Percentiles rank a stretch among this genome's conserved stretches.
Evolutionary conservation across 352 stramenopile genomes (phyloP).

Genomic region (Elongisporangium senticosum): DNA sequence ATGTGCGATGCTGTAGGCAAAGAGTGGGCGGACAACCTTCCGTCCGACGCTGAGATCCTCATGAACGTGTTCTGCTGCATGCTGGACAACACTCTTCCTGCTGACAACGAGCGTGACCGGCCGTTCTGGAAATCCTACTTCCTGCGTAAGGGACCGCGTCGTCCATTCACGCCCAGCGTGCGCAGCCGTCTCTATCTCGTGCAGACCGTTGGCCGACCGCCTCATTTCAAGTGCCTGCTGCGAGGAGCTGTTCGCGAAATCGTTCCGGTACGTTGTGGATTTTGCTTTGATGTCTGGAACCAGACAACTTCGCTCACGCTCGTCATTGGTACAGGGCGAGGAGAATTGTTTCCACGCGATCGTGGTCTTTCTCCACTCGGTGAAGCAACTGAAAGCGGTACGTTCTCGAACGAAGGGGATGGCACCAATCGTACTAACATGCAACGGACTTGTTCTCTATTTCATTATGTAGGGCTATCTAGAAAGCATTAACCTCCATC

Average conservation of each 20-base stretch:
- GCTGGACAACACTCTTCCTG: constrained; percentile 82
- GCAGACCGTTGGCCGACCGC: constrained; percentile 62
- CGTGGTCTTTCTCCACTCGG: constrained; percentile 75
- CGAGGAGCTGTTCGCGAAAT: constrained; percentile 76
- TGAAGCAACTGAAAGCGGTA: constrained; percentile 85
- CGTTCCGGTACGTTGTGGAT: constrained; percentile 46
- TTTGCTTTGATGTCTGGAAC: neutral
- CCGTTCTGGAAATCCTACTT: constrained; percentile 85
- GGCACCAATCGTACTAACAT: neutral
- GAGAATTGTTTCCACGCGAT: constrained; percentile 84
- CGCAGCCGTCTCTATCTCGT: constrained; percentile 74
- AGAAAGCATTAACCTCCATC: constrained; percentile 84
- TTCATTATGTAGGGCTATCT: constrained; percentile 52
- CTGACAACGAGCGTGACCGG: constrained; percentile 67
- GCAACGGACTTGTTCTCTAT: neutral
- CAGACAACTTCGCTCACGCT: neutral
- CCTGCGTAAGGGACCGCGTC: constrained; percentile 58
- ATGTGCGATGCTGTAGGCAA: constrained; percentile 44
- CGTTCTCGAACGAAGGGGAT: constrained; percentile 8
- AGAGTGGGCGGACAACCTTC: constrained; percentile 72
- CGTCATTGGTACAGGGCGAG: constrained; percentile 38
- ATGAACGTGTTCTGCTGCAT: constrained; percentile 88
- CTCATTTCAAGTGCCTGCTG: constrained; percentile 81
- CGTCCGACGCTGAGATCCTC: constrained; percentile 76
- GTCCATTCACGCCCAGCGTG: constrained; percentile 65